Evolutionary conservation across 2,329 filamentous ascomycete species (phyloP), one percentile per base, ranked within the genome.

Genomic region (Byssothecium circinans): DNA sequence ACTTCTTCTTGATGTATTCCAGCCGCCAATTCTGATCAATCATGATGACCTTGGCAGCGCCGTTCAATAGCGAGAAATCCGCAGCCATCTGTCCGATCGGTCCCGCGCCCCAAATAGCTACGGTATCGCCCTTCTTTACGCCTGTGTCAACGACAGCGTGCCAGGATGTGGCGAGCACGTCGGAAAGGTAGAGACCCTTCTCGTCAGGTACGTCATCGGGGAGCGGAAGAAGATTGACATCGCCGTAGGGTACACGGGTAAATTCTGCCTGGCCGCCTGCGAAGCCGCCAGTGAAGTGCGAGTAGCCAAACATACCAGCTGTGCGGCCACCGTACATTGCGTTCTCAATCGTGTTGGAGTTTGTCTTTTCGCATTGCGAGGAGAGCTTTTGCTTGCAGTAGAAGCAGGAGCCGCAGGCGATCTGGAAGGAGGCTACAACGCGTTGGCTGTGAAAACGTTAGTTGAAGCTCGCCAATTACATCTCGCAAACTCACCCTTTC

Each of bases 241-340:
- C 87, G 22, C 84, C 90, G 23, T 85, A 81, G 0, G 91, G 89
- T 7, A 95, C 89, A 7, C 90, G 82, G 0, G 91, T 86, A 61
- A 90, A 95, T 72, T 95, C 91, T 3, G 89, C 87, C 70, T 95
- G 91, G 0, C 90, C 90, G 40, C 91, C 89, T 1, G 89, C 89
- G 64, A 92, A 95, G 0, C 91, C 91, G 6, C 89, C 90, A 0
- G 88, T 91, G 64, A 95, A 89, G 63, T 90, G 78, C 11, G 70
- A 75, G 67, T 81, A 81, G 2, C 78, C 79, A 50, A 81, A 81
- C 71, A 78, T 76, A 63, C 82, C 90, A 1, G 88, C 81, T 3
- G 89, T 91, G 41, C 84, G 79, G 2, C 84, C 83, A 11, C 90
- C 90, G 64, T 94, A 95, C 84, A 95, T 86, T 43, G 80, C 82